phyloP scores from a whole-genome alignment of 495 filamentous ascomycete species.

The Penicillium macrosclerotiorum region DNA sequence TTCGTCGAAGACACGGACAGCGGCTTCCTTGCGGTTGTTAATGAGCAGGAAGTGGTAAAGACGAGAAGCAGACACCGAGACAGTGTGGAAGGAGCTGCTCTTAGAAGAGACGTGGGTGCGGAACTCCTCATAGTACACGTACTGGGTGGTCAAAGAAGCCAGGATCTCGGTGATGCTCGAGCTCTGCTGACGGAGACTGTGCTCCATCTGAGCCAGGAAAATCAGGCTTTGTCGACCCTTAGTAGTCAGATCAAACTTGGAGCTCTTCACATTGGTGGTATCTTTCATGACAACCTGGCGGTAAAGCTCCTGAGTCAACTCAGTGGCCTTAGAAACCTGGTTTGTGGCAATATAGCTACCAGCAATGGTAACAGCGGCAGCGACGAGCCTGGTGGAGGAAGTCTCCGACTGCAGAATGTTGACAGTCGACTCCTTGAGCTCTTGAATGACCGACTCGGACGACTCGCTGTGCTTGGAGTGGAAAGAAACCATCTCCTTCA shows the following conservation, averaged over 20 bases:
- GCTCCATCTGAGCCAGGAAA: constrained; percentile 40
- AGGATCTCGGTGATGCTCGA: constrained; percentile 37
- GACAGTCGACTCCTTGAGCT: constrained; percentile 34
- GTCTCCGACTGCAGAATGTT: constrained; percentile 31
- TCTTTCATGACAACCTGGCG: constrained; percentile 34
- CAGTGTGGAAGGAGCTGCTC: constrained; percentile 27
- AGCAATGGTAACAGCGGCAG: constrained; percentile 33
- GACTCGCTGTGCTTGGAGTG: constrained; percentile 29
- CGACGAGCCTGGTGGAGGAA: constrained; percentile 24
- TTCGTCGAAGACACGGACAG: constrained; percentile 22
- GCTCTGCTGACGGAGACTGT: constrained; percentile 25
- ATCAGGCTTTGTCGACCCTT: constrained; percentile 34
- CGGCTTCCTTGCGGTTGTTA: constrained; percentile 20
- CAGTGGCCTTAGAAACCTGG: constrained; percentile 27
- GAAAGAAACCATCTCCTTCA: constrained; percentile 32
- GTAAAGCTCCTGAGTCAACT: constrained; percentile 35
- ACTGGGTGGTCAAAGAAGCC: constrained; percentile 34
- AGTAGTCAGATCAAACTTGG: constrained; percentile 24
- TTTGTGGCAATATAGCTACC: constrained; percentile 31
- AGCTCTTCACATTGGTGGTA: constrained; percentile 17
- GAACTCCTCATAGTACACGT: constrained; percentile 40
- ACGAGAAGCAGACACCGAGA: constrained; percentile 25
- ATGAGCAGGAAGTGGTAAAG: constrained; percentile 32
- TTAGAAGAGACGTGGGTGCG: constrained; percentile 26
- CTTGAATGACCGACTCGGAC: constrained; percentile 14